phyloP scores from a whole-genome alignment of 1,284 basidiomycete genomes.

The Coniferiporia weirii region DNA sequence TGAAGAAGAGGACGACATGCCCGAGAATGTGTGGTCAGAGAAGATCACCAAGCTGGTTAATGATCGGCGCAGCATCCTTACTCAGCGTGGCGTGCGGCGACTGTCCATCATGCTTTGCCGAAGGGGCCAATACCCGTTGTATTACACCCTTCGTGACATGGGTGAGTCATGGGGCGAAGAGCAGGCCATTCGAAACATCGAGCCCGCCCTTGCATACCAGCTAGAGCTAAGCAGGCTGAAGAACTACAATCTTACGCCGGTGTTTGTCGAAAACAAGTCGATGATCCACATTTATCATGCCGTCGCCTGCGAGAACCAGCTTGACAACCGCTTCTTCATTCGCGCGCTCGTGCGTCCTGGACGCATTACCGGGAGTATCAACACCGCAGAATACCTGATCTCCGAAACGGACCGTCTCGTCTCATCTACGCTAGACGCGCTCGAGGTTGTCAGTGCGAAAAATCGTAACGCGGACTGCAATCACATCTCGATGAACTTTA shows the following conservation, averaged over 20 bases:
- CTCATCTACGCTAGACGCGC: slow-evolving; percentile 89
- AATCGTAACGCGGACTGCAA: slow-evolving; percentile 91
- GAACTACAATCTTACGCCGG: slow-evolving; percentile 93
- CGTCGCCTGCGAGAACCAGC: slow-evolving; percentile 91
- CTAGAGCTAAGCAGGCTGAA: slow-evolving; percentile 94
- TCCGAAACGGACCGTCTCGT: slow-evolving; percentile 97
- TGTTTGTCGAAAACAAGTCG: slow-evolving; percentile 83
- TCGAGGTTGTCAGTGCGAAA: slow-evolving; percentile 87
- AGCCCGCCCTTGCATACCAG: slow-evolving; percentile 98
- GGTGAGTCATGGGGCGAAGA: slow-evolving; percentile 87
- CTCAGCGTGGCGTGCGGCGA: slow-evolving; percentile 81
- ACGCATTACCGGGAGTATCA: slow-evolving; percentile 86
- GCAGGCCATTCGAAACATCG: slow-evolving; percentile 95
- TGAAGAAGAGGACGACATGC: slow-evolving; percentile 67
- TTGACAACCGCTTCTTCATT: slow-evolving; percentile 97
- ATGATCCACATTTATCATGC: slow-evolving; percentile 98
- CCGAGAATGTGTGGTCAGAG: slow-evolving; percentile 77
- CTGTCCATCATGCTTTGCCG: slow-evolving; percentile 92
- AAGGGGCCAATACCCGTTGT: slow-evolving; percentile 88
- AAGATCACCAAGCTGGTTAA: slow-evolving; percentile 76
- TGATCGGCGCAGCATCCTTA: slow-evolving; percentile 58
- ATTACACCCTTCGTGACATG: slow-evolving; percentile 85
- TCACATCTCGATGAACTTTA: slow-evolving; percentile 97
- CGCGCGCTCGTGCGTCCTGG: slow-evolving; percentile 96
- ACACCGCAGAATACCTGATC: slow-evolving; percentile 93